Evolutionary conservation across 2,329 filamentous ascomycete genomes (phyloP), one percentile per base, ranked within the genome.

Genomic region (Verticillium albo-atrum): DNA sequence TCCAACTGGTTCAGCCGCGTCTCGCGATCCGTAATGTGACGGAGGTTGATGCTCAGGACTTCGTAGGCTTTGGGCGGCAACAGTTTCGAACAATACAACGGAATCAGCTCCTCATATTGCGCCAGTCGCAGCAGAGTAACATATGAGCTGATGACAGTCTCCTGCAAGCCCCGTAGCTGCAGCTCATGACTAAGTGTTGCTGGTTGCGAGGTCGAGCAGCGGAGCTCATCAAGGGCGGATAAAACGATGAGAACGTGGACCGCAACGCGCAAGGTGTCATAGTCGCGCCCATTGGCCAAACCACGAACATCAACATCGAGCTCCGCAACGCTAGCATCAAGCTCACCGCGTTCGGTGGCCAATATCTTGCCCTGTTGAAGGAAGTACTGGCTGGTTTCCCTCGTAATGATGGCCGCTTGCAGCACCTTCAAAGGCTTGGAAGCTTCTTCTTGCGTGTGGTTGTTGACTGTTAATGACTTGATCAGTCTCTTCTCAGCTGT

Each of bases 71-170:
- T 82, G 14, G 85, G 78, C 6, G 80, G 76, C 10, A 85, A 81
- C 14, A 99, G 79, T 66, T 91, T 88, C 9, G 92, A 92, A 63
- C 91, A 93, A 72, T 99, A 99, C 1, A 96, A 78, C 1, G 95
- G 93, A 58, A 97, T 89, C 50, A 95, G 77, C 63, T 94, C 88
- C 61, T 89, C 86, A 58, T 95, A 85, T 34, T 87, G 85, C 17
- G 85, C 84, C 54, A 89, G 81, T 51, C 90, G 86, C 37, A 99
- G 77, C 62, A 90, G 88, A 66, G 90, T 89, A 58, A 96, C 89
- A 71, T 98, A 98, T 4, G 86, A 88, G 1, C 89, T 86, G 57
- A 97, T 79, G 54, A 94, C 86, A 67, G 90, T 91, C 68, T 96
- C 89, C 64, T 88, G 83, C 17, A 81, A 81, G 56, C 79, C 76